A percentile compares a stretch with the other conserved stretches of the same genome.
phyloP scores from a whole-genome alignment of 2,329 filamentous ascomycete genomes.

The Penicillium corylophilum region DNA sequence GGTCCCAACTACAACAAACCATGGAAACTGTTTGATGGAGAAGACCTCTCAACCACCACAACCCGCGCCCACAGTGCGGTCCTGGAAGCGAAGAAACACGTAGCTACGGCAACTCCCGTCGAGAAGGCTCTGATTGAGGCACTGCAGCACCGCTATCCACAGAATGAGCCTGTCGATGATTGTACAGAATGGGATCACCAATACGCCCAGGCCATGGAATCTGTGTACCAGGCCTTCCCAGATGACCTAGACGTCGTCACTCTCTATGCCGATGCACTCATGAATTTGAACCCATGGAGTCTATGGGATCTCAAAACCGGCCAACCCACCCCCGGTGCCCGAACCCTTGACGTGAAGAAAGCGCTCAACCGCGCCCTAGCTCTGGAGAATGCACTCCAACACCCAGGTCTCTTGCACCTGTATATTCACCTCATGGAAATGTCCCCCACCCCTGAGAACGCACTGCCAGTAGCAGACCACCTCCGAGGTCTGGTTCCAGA shows the following conservation, averaged over 20 bases:
- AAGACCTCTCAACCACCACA: conserved; percentile 50
- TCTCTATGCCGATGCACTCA: conserved; percentile 64
- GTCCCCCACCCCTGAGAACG: conserved; percentile 64
- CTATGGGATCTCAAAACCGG: conserved; percentile 63
- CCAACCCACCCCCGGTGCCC: conserved; percentile 53
- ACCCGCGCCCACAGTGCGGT: conserved; percentile 47
- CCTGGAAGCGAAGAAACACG: conserved; percentile 43
- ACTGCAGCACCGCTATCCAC: conserved; percentile 61
- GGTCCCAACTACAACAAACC: conserved; percentile 79
- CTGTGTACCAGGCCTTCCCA: conserved; percentile 53
- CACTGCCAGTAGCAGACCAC: conserved; percentile 59
- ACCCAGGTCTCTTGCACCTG: conserved; percentile 71
- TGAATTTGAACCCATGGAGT: conserved; percentile 66
- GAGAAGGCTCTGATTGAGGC: conserved; percentile 66
- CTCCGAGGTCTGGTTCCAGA: conserved; percentile 67
- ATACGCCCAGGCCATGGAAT: conserved; percentile 62
- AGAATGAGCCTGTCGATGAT: conserved; percentile 48
- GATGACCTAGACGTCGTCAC: conserved; percentile 62
- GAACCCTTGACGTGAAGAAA: conserved; percentile 57
- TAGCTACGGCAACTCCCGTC: conserved; percentile 44
- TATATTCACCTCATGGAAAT: conserved; percentile 81
- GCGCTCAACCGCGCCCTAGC: conserved; percentile 60
- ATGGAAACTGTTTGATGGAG: conserved; percentile 67
- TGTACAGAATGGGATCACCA: conserved; percentile 56
- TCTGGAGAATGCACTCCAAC: conserved; percentile 50